phyloP scores from a whole-genome alignment of 495 filamentous ascomycete genomes.

The Xylaria intraflava region DNA sequence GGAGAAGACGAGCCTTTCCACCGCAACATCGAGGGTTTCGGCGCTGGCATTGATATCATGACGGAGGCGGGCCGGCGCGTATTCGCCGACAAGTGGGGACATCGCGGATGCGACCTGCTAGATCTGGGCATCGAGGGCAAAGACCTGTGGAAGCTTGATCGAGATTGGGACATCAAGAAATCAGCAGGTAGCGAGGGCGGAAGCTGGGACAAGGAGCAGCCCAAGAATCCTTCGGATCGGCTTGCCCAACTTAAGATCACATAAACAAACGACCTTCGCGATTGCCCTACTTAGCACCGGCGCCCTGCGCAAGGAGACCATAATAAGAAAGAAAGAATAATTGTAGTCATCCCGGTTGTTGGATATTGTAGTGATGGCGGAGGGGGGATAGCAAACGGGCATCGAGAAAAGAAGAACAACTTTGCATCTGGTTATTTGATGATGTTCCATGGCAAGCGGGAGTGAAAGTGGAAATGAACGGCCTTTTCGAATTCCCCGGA shows the following conservation, averaged over 20 bases:
- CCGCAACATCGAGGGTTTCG: constrained; percentile 47
- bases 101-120: constrained; percentile 25
- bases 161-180: constrained; percentile 29
- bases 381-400: too few species aligned
- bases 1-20: constrained; percentile 54
- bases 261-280: not conserved
- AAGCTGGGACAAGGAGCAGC: constrained; percentile 25
- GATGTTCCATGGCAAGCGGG: too few species aligned
- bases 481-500: too few species aligned
- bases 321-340: not conserved
- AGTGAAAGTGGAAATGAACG: too few species aligned
- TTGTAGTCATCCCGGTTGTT: too few species aligned
- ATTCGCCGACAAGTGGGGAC: constrained; percentile 52
- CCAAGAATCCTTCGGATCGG: constrained; percentile 6
- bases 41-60: constrained; percentile 39
- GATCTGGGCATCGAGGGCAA: constrained; percentile 22
- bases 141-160: constrained; percentile 33
- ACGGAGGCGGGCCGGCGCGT: constrained; percentile 45
- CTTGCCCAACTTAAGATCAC: constrained; percentile 5
- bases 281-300: too few species aligned
- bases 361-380: constrained; percentile 2
- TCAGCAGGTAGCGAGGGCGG: constrained; percentile 16
- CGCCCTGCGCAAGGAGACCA: not conserved
- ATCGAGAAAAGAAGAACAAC: not conserved
- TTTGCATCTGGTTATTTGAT: not conserved